phyloP scores from a whole-genome alignment of 1,284 basidiomycete species.

The Phylloboletellus chloephorus region DNA sequence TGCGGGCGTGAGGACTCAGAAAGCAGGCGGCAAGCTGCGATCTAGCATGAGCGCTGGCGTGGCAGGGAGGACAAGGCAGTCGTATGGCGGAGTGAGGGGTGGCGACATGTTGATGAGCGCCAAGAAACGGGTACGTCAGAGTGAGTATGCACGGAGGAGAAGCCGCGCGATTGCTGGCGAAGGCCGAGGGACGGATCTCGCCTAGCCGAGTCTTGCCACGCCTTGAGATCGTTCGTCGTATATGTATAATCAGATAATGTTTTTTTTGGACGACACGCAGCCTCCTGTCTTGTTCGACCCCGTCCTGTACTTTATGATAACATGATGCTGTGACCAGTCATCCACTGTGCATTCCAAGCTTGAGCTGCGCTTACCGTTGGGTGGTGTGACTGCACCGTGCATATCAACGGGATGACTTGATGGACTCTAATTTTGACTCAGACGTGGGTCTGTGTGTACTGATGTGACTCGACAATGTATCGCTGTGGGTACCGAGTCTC shows the following conservation, averaged over 20 bases:
- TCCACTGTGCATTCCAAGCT: too few relatives aligned
- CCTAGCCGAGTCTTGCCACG: constrained; percentile 10
- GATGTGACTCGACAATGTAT: too few relatives aligned
- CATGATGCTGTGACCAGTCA: too few relatives aligned
- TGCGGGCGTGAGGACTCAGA: constrained; percentile 4
- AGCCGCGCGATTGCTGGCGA: constrained; percentile 30
- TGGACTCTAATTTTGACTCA: too few relatives aligned
- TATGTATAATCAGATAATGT: constrained; percentile 15
- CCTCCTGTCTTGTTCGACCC: not conserved
- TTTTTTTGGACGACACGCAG: too few relatives aligned
- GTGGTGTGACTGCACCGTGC: too few relatives aligned
- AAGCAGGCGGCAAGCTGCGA: constrained; percentile 34
- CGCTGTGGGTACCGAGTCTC: too few relatives aligned
- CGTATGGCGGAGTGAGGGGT: constrained; percentile 32
- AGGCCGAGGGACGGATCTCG: constrained; percentile 28
- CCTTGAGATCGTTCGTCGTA: constrained; percentile 8
- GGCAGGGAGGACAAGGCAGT: constrained; percentile 42
- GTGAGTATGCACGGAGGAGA: constrained; percentile 52
- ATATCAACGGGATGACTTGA: too few relatives aligned
- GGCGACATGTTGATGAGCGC: constrained; percentile 47
- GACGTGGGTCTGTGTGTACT: too few relatives aligned
- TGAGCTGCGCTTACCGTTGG: too few relatives aligned
- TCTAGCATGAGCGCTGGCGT: constrained; percentile 53
- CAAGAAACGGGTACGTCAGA: constrained; percentile 63
- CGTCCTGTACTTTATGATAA: not conserved